phyloP scores from a whole-genome alignment of 2,329 filamentous ascomycete species.

The Pseudopithomyces chartarum region DNA sequence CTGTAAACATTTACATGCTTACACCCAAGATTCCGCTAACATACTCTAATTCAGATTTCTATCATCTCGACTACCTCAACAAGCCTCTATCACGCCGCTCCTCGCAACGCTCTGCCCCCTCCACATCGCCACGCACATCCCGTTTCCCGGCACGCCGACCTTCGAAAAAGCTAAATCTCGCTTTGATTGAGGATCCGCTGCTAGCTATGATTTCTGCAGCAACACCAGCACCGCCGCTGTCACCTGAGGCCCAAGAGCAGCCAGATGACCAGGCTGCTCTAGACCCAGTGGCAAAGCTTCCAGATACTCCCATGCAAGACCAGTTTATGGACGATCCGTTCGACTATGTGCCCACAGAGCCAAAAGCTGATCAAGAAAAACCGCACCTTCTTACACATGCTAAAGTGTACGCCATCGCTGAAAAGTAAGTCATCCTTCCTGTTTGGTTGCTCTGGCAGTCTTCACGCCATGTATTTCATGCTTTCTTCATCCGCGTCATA shows the following conservation, averaged over 20 bases:
- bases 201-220: constrained; percentile 39
- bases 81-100: constrained; percentile 36
- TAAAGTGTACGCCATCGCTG: constrained; percentile 56
- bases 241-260: constrained; percentile 33
- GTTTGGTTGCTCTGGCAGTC: constrained; percentile 16
- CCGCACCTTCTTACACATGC: constrained; percentile 53
- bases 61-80: constrained; percentile 47
- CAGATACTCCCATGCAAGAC: constrained; percentile 39
- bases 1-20: constrained; percentile 34
- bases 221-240: constrained; percentile 27
- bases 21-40: constrained; percentile 21
- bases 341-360: constrained; percentile 32
- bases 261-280: constrained; percentile 24
- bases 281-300: constrained; percentile 32
- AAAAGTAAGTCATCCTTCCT: constrained; percentile 48
- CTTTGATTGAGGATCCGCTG: constrained; percentile 45
- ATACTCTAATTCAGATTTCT: constrained; percentile 40
- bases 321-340: constrained; percentile 40
- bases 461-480: constrained; percentile 19
- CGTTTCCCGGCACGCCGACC: constrained; percentile 18
- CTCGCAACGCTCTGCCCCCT: constrained; percentile 33
- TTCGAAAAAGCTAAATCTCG: constrained; percentile 36
- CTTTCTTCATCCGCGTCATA: constrained; percentile 11
- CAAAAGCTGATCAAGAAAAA: constrained; percentile 44
- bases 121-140: constrained; percentile 25